A percentile compares a stretch with the other conserved stretches of the same genome.
Conservation (phyloP, 2,329 filamentous ascomycete genomes). For the Aspergillus ustus region DNA sequence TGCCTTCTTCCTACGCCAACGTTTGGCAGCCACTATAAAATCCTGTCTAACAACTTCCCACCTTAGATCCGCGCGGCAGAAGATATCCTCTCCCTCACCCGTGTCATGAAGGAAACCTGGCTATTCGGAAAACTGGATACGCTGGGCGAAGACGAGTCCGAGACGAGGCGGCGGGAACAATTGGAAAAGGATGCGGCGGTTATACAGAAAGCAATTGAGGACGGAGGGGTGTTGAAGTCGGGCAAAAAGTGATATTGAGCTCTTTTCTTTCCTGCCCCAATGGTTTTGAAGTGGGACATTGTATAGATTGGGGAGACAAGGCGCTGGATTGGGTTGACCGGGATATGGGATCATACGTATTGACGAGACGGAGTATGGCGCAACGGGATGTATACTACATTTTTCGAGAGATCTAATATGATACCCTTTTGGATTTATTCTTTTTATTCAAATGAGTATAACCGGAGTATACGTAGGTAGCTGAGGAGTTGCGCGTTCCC, state of each 20-base stretch:
- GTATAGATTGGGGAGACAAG: not conserved
- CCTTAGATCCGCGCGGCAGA: slow-evolving; percentile 63
- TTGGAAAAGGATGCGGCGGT: slow-evolving; percentile 53
- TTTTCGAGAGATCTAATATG: not conserved
- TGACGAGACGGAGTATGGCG: not conserved
- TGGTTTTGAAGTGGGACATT: not conserved
- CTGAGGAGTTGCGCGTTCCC: not conserved
- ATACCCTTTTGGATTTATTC: not conserved
- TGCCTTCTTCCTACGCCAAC: no score
- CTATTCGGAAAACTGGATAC: slow-evolving; percentile 68
- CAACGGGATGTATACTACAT: not conserved
- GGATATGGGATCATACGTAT: not conserved
- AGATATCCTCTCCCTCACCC: slow-evolving; percentile 64
- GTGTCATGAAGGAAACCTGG: slow-evolving; percentile 69
- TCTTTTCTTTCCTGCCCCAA: not conserved
- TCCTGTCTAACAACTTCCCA: not conserved
- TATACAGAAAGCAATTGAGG: slow-evolving; percentile 52
- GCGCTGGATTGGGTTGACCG: not conserved
- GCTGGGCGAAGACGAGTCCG: slow-evolving; percentile 50
- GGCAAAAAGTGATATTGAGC: slow-evolving; percentile 8
- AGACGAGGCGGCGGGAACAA: slow-evolving; percentile 46
- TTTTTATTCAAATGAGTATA: not conserved
- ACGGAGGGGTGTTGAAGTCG: slow-evolving; percentile 33
- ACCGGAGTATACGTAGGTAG: not conserved
- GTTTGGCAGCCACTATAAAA: not conserved